Evolutionary conservation across 2,329 filamentous ascomycete species (phyloP), one percentile per base, ranked within the genome.

Genomic region (Neophaeococcomyces mojaviensis): DNA sequence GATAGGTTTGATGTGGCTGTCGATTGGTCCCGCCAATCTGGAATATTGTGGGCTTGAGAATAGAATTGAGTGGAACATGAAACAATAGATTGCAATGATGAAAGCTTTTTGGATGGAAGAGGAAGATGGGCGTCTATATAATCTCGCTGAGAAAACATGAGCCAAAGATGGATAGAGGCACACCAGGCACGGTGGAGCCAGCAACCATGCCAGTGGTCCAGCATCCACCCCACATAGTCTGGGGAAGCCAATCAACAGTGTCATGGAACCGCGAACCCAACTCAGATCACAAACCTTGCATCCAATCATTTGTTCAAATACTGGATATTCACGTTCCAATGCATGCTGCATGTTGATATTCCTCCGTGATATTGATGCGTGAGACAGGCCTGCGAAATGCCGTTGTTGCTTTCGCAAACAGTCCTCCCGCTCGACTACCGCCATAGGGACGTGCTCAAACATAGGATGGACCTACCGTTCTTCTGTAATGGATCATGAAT

Each of bases 11-110:
- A 37, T 28, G 37, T 26, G 13, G 19, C 30, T 35, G 52, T 47
- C 55, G 64, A 63, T 59, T 69, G 66, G 67, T 59, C 67, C 67
- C 67, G 67, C 67, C 67, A 68, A 66, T 61, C 60, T 43, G 38
- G 42, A 40, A 44, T 33, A 26, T 57, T 58, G 55, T 53, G 43
- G 46, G 52, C 31, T 26, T 36, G 18, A 49, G 60, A 50, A 49
- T 61, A 60, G 64, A 49, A 44, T 43, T 66, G 60, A 28, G 10
- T 28, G 63, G 59, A 64, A 61, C 46, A 53, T 59, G 45, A 55
- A 47, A 52, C 46, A 49, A 53, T 47, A 54, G 57, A 59, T 53
- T 51, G 59, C 49, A 49, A 57, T 52, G 59, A 57, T 46, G 64
- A 59, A 63, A 53, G 58, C 52, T 55, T 51, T 57, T 58, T 58